Conservation (phyloP, 75 land plant genomes). For the Azolla pinnata region DNA sequence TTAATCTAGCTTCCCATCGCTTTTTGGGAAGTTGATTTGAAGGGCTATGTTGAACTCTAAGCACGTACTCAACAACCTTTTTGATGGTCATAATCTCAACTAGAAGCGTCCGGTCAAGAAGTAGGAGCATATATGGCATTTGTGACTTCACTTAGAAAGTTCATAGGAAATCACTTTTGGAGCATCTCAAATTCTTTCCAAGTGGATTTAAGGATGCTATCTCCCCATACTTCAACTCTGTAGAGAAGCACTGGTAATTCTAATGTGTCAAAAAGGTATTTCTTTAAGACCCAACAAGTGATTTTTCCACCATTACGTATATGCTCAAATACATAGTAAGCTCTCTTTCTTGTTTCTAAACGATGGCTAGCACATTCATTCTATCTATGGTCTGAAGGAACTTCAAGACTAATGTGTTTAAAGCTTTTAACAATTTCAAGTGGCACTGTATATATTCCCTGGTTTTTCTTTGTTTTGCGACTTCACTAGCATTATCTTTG, state of each 20-base stretch:
- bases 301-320: not conserved
- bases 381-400: not conserved
- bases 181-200: not conserved
- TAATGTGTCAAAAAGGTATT: not conserved
- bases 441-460: not conserved
- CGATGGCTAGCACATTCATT: not conserved
- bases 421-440: not conserved
- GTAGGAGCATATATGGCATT: not conserved
- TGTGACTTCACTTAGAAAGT: not conserved
- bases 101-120: not conserved
- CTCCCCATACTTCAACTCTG: not conserved
- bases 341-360: not conserved
- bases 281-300: not conserved
- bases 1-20: no score
- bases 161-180: not conserved
- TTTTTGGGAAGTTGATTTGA: not conserved
- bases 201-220: not conserved
- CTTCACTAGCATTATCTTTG: no score
- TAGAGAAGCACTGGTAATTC: not conserved
- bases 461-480: conserved; percentile 1
- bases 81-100: not conserved
- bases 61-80: not conserved
- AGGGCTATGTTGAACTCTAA: not conserved
- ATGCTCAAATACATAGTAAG: conserved; percentile 4
- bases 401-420: not conserved